phyloP scores from a whole-genome alignment of 495 filamentous ascomycete species.

The Penicillium goetzii region DNA sequence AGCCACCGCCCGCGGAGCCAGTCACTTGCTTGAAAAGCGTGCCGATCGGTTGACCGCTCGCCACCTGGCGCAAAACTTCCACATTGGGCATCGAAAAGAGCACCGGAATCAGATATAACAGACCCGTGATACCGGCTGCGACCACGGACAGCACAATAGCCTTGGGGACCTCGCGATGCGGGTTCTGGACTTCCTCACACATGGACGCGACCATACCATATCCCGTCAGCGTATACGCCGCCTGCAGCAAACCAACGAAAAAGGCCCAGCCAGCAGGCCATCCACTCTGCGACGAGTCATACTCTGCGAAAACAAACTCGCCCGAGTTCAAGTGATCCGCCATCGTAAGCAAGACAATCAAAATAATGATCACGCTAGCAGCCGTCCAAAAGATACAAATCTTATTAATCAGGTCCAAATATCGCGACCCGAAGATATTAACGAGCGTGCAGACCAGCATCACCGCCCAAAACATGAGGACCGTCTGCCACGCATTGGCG shows the following conservation, averaged over 20 bases:
- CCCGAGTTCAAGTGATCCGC: slow-evolving; percentile 54
- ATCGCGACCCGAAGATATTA: slow-evolving; percentile 60
- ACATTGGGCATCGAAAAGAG: slow-evolving; percentile 66
- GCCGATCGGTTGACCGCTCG: slow-evolving; percentile 54
- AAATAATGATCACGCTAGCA: slow-evolving; percentile 61
- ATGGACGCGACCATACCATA: slow-evolving; percentile 63
- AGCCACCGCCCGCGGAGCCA: slow-evolving; percentile 58
- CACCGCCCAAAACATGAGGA: slow-evolving; percentile 68
- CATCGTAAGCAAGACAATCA: slow-evolving; percentile 62
- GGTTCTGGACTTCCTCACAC: slow-evolving; percentile 72
- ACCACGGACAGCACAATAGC: slow-evolving; percentile 73
- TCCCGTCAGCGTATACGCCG: slow-evolving; percentile 62
- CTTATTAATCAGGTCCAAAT: slow-evolving; percentile 68
- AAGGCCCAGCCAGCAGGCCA: slow-evolving; percentile 68
- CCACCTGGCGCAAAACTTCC: slow-evolving; percentile 59
- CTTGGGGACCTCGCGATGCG: slow-evolving; percentile 66
- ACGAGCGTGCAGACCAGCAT: slow-evolving; percentile 60
- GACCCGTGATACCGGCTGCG: slow-evolving; percentile 68
- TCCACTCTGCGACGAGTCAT: slow-evolving; percentile 59
- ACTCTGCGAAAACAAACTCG: slow-evolving; percentile 65
- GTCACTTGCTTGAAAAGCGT: slow-evolving; percentile 41
- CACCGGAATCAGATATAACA: slow-evolving; percentile 69
- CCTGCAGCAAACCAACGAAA: slow-evolving; percentile 64
- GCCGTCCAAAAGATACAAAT: slow-evolving; percentile 70
- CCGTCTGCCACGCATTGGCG: slow-evolving; percentile 63